Base-by-base conservation (phyloP, 352 stramenopile genomes). In the Phytopythium cucurbitacearum region DNA sequence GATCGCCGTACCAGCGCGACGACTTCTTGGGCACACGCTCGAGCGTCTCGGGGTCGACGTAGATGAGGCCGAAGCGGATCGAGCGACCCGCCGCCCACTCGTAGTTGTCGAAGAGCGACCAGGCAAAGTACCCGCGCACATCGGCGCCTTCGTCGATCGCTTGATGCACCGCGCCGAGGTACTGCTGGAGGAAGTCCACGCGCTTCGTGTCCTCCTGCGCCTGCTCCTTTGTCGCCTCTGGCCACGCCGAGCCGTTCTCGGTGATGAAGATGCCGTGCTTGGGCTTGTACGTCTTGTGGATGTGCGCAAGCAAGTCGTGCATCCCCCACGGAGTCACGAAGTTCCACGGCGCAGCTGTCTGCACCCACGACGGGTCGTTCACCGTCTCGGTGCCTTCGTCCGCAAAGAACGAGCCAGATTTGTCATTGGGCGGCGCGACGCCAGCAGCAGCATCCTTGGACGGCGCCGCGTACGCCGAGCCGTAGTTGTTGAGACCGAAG, bases 401-500 rank as follows among this genome's bases (percentile, higher is more conserved):
- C 36, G 65, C 52, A 35, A 69, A 49, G n/a, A 67, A 61, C 1
- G 59, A 48, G 10, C 72, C 69, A 4, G 58, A 60, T 38, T 51
- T 66, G n/a, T 67, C 49, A 10, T 60, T 71, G 10, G 65, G 63
- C n/a, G 65, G 53, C 7, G 45, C 7, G 3, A 55, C 58, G 3
- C 64, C 59, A 16, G 52, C 62, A 9, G 70, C 40, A 9, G 63
- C 82, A 13, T 57, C 60, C n/a, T 69, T 53, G 12, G 69, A 79
- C 5, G 68, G 59, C 44, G 61, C 65, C 4, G 63, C 53, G 40
- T 74, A 82, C 36, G 57, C 56, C 0, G 80, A 81, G 28, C 73
- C 80, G 69, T 98, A 98, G 66, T 97, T 90, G 71, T 98, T 98
- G 5, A 98, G 60, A 0, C 89, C 95, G 38, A 98, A 85, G 71